Conservation (phyloP, 2,329 filamentous ascomycete species). For the Passalora sequoiae region DNA sequence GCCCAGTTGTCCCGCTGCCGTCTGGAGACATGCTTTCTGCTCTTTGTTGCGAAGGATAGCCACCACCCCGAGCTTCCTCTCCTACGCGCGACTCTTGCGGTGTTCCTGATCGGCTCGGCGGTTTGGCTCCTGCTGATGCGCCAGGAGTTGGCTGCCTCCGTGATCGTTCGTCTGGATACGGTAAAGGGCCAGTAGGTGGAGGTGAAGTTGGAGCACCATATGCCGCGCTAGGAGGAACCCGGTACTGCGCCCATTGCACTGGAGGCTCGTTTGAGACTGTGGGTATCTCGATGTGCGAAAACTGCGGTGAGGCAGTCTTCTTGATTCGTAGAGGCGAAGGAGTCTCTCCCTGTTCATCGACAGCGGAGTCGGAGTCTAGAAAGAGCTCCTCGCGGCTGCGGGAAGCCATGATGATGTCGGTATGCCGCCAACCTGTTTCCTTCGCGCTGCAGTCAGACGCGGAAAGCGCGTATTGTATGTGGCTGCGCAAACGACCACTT, state of each 20-base stretch:
- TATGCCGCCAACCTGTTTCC: neutral
- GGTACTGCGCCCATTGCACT: conserved; percentile 33
- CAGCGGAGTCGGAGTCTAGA: conserved; percentile 16
- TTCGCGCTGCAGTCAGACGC: neutral
- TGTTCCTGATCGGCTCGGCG: conserved; percentile 24
- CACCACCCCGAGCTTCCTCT: conserved; percentile 24
- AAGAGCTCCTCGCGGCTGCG: conserved; percentile 22
- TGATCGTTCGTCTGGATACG: conserved; percentile 29
- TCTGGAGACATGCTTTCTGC: conserved; percentile 32
- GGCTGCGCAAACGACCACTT: neutral
- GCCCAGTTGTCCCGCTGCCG: conserved; percentile 23
- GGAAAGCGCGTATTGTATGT: neutral
- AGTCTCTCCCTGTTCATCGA: conserved; percentile 18
- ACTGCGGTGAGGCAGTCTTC: conserved; percentile 26
- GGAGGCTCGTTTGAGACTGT: conserved; percentile 3
- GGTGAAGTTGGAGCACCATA: conserved; percentile 32
- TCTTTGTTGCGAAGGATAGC: conserved; percentile 16
- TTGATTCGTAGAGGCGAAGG: conserved; percentile 31
- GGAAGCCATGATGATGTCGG: conserved; percentile 11
- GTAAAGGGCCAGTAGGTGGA: conserved; percentile 29
- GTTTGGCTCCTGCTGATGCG: conserved; percentile 11
- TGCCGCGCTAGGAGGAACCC: conserved; percentile 27
- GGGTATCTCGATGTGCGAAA: neutral
- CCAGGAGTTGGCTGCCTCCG: conserved; percentile 20
- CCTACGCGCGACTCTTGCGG: conserved; percentile 21